Evolutionary conservation across 768 basidiomycete genomes (phyloP), one percentile per base, ranked within the genome.

Genomic region (Myochromella boudieri): DNA sequence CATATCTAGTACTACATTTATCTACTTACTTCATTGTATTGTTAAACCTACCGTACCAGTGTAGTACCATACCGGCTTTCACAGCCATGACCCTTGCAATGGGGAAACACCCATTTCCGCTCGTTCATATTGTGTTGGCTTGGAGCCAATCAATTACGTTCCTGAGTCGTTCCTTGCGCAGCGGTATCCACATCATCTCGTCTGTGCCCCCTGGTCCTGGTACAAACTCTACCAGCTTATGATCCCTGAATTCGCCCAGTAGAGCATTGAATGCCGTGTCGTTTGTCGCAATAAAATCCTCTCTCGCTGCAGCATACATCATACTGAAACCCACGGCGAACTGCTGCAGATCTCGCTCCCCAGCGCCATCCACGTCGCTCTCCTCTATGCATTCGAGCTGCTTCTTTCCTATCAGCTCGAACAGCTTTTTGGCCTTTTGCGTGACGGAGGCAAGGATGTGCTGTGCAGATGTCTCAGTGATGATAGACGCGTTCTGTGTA

Each of bases 221-320:
- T 7, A 71, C 65, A 24, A 69, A 64, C 31, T 91, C 71, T n/a
- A 97, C 81, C 60, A 97, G 62, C 2, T 81, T 82, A 54, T 99
- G 97, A 64, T 98, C 97, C 57, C 81, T 78, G 65, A 95, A 98
- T 66, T 98, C 97, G 10, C 84, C 84, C 42, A 98, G 68, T 26
- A 95, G 71, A 7, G 91, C 79, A 33, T 87, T 76, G 58, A 95
- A 72, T 28, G 92, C 82, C 3, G 85, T 87, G 55, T 95, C 93
- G 63, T 84, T 93, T 31, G 88, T 85, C 8, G 95, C 93, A 38
- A 97, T 81, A 56, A 97, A 95, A 37, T 88, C 77, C 38, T 90
- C 87, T 43, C 87, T 70, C 7, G 91, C 91, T 12, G 78, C 66
- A 45, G 76, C 80, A 66, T 91, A 94, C 11, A 94, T 65, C 6